A percentile compares a stretch with the other conserved stretches of the same genome.
Conservation (phyloP, 495 filamentous ascomycete species). For the Xylaria grammica region DNA sequence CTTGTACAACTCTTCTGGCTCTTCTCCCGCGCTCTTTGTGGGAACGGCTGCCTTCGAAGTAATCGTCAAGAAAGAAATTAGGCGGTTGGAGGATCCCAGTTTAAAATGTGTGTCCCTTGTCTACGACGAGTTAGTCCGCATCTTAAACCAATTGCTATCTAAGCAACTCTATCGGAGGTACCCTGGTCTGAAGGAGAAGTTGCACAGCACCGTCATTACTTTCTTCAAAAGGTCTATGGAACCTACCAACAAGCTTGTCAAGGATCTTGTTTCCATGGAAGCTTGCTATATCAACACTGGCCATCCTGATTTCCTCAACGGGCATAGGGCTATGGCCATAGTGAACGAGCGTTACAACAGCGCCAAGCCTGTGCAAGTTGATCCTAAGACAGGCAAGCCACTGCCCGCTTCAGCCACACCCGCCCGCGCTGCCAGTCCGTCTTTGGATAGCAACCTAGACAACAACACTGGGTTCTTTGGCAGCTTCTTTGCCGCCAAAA, state of each 20-base stretch:
- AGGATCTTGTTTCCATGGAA: conserved; percentile 93
- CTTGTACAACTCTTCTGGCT: conserved; percentile 97
- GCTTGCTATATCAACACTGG: conserved; percentile 97
- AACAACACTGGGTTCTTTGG: conserved; percentile 85
- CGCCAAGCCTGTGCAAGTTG: conserved; percentile 90
- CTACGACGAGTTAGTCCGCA: conserved; percentile 97
- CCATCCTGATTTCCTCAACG: conserved; percentile 97
- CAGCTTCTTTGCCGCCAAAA: conserved; percentile 96
- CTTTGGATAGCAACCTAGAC: conserved; percentile 57
- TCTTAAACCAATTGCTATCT: conserved; percentile 84
- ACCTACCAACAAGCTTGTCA: conserved; percentile 95
- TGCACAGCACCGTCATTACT: conserved; percentile 88
- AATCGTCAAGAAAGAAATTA: conserved; percentile 99
- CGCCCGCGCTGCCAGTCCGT: conserved; percentile 72
- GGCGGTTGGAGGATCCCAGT: conserved; percentile 93
- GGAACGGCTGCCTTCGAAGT: conserved; percentile 97
- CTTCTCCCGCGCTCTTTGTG: conserved; percentile 96
- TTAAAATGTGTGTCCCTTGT: conserved; percentile 96
- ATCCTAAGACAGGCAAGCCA: conserved; percentile 98
- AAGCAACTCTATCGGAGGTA: conserved; percentile 94
- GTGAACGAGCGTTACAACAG: conserved; percentile 87
- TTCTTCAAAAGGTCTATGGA: conserved; percentile 99
- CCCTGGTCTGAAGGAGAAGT: conserved; percentile 92
- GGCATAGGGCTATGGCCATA: conserved; percentile 96
- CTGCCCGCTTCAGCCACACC: conserved; percentile 68